phyloP scores from a whole-genome alignment of 2,329 filamentous ascomycete species.

The Clonostachys sp. region DNA sequence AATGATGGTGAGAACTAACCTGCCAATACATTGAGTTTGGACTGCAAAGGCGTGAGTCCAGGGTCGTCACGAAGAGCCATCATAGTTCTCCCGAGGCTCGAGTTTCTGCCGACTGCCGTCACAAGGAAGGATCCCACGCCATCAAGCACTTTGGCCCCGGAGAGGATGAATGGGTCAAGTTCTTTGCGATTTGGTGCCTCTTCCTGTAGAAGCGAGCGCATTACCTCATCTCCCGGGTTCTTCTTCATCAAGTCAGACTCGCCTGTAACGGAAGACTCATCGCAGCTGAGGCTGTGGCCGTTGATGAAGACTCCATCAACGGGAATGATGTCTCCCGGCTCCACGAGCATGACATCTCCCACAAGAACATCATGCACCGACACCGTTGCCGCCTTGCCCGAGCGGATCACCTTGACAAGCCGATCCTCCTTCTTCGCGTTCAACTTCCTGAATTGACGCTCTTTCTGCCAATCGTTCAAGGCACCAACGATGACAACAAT shows the following conservation, averaged over 20 bases:
- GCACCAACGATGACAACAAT: too few species aligned
- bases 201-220: too few species aligned
- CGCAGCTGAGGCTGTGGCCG: constrained; percentile 53
- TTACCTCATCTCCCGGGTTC: constrained; percentile 48
- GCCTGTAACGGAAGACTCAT: constrained; percentile 68
- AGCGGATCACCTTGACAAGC: constrained; percentile 66
- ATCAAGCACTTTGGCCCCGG: constrained; percentile 67
- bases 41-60: constrained; percentile 69
- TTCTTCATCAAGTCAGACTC: constrained; percentile 59
- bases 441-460: too few species aligned
- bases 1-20: too few species aligned
- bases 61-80: constrained; percentile 69
- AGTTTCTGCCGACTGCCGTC: constrained; percentile 65
- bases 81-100: constrained; percentile 67
- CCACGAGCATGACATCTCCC: constrained; percentile 68
- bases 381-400: constrained; percentile 64
- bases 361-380: constrained; percentile 68
- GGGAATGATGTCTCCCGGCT: constrained; percentile 63
- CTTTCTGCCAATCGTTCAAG: too few species aligned
- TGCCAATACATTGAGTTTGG: constrained; percentile 53
- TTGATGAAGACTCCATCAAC: constrained; percentile 60
- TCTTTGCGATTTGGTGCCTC: too few species aligned
- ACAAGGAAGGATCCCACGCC: constrained; percentile 69
- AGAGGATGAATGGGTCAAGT: constrained; percentile 55
- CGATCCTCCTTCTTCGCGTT: too few species aligned